Evolutionary conservation across 352 stramenopile species (phyloP).

Genomic region (Pseudoperonospora humuli): DNA sequence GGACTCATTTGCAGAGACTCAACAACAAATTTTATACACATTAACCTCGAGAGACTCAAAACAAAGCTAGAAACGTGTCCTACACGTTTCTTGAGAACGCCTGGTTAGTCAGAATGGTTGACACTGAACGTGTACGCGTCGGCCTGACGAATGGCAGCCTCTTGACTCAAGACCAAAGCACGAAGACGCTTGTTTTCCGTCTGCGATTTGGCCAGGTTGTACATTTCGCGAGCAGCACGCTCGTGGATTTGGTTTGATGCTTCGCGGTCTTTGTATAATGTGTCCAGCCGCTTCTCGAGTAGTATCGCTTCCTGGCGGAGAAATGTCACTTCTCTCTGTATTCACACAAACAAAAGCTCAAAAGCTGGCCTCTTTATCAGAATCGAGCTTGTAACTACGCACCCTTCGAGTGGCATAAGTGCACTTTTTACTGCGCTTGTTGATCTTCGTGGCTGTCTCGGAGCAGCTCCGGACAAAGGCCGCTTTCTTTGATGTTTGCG

Average conservation of each 20-base stretch:
- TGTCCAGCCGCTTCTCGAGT: conserved; percentile 30
- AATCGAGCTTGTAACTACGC: conserved; percentile 4
- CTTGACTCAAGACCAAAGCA: conserved; percentile 28
- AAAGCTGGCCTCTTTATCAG: conserved; percentile 5
- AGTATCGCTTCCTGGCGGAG: conserved; percentile 27
- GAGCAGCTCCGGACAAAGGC: conserved; percentile 16
- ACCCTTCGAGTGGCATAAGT: conserved; percentile 49
- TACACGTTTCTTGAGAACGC: too few species aligned
- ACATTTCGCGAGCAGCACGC: conserved; percentile 19
- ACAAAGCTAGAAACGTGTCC: too few species aligned
- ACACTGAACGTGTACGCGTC: conserved; percentile 22
- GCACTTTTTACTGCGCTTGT: conserved; percentile 46
- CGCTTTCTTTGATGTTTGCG: conserved; percentile 15
- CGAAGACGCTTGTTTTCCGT: conserved; percentile 42
- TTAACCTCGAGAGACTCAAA: too few species aligned
- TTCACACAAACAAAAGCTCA: conserved; percentile 1
- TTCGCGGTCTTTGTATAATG: conserved; percentile 17
- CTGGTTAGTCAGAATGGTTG: too few species aligned
- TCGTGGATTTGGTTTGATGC: conserved; percentile 11
- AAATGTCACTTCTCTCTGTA: conserved; percentile 38
- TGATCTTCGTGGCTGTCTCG: conserved; percentile 24
- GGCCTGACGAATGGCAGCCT: conserved; percentile 33
- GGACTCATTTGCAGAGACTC: too few species aligned
- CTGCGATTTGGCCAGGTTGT: conserved; percentile 22
- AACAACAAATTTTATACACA: too few species aligned